A percentile compares a stretch with the other conserved stretches of the same genome.
phyloP scores from a whole-genome alignment of 192 early-diverging fungal species.

The Backusella circina region DNA sequence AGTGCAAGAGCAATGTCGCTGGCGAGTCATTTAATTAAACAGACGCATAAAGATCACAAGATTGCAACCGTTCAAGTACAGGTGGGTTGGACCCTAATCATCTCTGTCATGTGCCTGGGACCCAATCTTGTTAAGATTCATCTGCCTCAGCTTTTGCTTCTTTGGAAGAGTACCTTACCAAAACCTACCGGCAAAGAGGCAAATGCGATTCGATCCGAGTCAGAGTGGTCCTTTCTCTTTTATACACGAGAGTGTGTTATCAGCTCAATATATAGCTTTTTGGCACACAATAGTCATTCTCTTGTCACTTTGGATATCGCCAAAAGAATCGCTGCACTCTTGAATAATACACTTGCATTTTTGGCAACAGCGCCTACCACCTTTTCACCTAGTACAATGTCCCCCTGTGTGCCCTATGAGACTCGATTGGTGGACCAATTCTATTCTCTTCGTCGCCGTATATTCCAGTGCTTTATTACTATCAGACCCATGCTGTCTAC shows the following conservation, averaged over 20 bases:
- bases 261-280: slow-evolving; percentile 66
- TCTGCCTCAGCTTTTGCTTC: slow-evolving; percentile 65
- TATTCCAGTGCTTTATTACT: slow-evolving; percentile 71
- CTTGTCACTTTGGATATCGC: slow-evolving; percentile 70
- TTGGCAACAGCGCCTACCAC: slow-evolving; percentile 46
- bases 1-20: slow-evolving; percentile 76
- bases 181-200: slow-evolving; percentile 70
- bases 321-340: slow-evolving; percentile 68
- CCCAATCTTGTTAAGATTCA: slow-evolving; percentile 81
- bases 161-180: slow-evolving; percentile 80
- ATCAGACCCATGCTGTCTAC: slow-evolving; percentile 52
- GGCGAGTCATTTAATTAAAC: slow-evolving; percentile 69
- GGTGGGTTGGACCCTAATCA: slow-evolving; percentile 78
- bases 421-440: slow-evolving; percentile 43
- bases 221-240: slow-evolving; percentile 59
- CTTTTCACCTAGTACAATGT: slow-evolving; percentile 40
- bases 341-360: slow-evolving; percentile 72
- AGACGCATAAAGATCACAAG: slow-evolving; percentile 54
- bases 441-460: slow-evolving; percentile 55
- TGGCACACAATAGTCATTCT: slow-evolving; percentile 62
- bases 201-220: slow-evolving; percentile 47
- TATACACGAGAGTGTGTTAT: slow-evolving; percentile 65
- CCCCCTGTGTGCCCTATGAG: slow-evolving; percentile 43
- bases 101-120: slow-evolving; percentile 71
- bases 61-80: slow-evolving; percentile 62